Evolutionary conservation across 768 basidiomycete genomes (phyloP), one percentile per base, ranked within the genome.

Genomic region (Mycena filopes): DNA sequence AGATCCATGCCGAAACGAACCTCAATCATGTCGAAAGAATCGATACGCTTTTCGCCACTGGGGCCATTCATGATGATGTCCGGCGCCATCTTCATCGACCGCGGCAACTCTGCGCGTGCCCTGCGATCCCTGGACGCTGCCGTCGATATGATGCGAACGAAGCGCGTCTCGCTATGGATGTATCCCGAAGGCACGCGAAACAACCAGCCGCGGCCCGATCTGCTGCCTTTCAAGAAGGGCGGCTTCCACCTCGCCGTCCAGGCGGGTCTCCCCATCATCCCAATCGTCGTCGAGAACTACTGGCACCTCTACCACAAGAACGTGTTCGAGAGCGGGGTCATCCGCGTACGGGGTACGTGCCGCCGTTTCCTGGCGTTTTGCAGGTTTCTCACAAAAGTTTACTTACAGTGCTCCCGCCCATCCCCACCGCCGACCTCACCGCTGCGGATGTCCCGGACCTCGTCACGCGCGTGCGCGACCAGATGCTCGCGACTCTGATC

Each of bases 171-270:
- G 18, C 79, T 99, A 49, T 97, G 94, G 92, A 89, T 99, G 78
- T 99, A 95, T 79, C 95, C 97, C 1, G 98, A 99, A 80, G 98
- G 98, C 31, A 99, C 98, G 13, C 88, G 97, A 38, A 88, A 94
- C 46, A 86, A 86, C 61, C 84, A 84, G 23, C 82, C 89, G 66
- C 78, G 83, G 33, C 85, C 91, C 10, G 84, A 86, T 33, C 79
- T 99, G 75, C 83, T 93, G 7, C 91, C 94, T 3, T 90, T 99
- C 83, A 99, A 99, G 84, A 99, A 98, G 78, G 98, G 98, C 42
- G 96, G 95, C 4, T 99, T 99, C 84, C 96, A 99, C 75, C 86
- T 98, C 53, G 98, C 98, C 29, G 85, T 99, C 26, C 90, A 96
- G 78, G 89, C 94, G 15, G 89, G 92, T 31, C 85, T 99, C 48